A percentile compares a stretch with the other conserved stretches of the same genome.
phyloP scores from a whole-genome alignment of 2,329 filamentous ascomycete genomes.

The Xylaria polymorpha region DNA sequence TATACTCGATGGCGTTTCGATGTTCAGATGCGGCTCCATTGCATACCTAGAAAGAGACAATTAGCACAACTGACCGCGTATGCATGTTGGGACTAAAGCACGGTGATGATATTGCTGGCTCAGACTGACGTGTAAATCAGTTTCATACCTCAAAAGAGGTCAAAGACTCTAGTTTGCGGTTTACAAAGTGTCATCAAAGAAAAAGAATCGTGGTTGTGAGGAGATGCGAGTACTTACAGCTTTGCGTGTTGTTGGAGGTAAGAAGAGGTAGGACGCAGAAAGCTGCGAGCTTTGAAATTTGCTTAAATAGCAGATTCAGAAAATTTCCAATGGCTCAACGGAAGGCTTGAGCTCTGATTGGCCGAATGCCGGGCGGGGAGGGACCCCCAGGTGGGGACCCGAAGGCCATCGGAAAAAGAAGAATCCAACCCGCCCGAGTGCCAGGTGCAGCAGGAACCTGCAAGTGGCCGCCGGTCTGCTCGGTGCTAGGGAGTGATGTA shows the following conservation, averaged over 20 bases:
- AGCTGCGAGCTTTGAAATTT: conserved; percentile 30
- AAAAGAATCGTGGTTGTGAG: conserved; percentile 20
- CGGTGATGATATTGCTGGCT: conserved; percentile 56
- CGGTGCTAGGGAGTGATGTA: neutral
- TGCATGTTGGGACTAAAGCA: neutral
- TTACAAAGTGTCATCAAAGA: conserved; percentile 79
- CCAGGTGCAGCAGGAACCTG: neutral
- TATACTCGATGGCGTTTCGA: neutral
- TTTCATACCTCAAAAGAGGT: conserved; percentile 81
- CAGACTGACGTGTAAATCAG: conserved; percentile 94
- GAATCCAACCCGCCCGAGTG: neutral
- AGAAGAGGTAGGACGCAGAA: conserved; percentile 15
- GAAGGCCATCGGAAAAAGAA: conserved; percentile 25
- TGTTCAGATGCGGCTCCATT: neutral
- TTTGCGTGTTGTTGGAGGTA: conserved; percentile 31
- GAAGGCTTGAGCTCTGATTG: conserved; percentile 24
- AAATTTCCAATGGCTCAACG: conserved; percentile 35
- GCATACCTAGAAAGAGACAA: conserved; percentile 34
- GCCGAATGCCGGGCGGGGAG: conserved; percentile 6
- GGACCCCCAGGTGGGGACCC: conserved; percentile 6
- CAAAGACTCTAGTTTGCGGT: conserved; percentile 96
- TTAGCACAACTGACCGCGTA: conserved; percentile 41
- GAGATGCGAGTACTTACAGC: conserved; percentile 33
- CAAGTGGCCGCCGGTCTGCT: conserved; percentile 14
- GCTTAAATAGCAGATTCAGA: conserved; percentile 32